Conservation (phyloP, 164 flowering plant genomes). For the Echeveria elegans region DNA sequence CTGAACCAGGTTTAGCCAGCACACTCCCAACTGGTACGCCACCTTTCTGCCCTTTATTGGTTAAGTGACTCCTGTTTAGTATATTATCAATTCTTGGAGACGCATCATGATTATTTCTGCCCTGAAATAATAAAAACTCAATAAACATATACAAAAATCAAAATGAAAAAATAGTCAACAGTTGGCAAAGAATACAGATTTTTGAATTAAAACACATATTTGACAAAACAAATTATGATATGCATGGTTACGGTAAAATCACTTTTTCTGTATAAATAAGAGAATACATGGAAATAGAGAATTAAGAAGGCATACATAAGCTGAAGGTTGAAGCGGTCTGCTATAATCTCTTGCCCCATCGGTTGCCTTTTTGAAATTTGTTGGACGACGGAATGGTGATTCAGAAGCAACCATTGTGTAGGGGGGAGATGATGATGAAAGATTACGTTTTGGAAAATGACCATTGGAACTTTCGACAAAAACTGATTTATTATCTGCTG, state of each 20-base stretch:
- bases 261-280: not conserved
- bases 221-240: no score
- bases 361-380: slow-evolving; percentile 22
- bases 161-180: not conserved
- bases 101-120: slow-evolving; percentile 29
- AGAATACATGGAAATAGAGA: not conserved
- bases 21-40: slow-evolving; percentile 21
- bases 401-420: slow-evolving; percentile 19
- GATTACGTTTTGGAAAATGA: slow-evolving; percentile 25
- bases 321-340: slow-evolving; percentile 25
- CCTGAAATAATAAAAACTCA: slow-evolving; percentile 22
- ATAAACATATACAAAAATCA: not conserved
- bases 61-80: slow-evolving; percentile 24
- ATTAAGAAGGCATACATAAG: slow-evolving; percentile 19
- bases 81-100: slow-evolving; percentile 24
- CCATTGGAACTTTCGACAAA: slow-evolving; percentile 28
- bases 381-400: slow-evolving; percentile 22
- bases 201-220: slow-evolving; percentile 25
- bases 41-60: slow-evolving; percentile 27
- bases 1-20: no score
- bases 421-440: slow-evolving; percentile 26
- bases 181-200: slow-evolving; percentile 8
- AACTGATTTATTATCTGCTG: slow-evolving; percentile 23
- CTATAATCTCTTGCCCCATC: slow-evolving; percentile 30
- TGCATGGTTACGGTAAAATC: no score